Evolutionary conservation across 345 rosid genomes (phyloP).

Genomic region (Mangifera indica): DNA sequence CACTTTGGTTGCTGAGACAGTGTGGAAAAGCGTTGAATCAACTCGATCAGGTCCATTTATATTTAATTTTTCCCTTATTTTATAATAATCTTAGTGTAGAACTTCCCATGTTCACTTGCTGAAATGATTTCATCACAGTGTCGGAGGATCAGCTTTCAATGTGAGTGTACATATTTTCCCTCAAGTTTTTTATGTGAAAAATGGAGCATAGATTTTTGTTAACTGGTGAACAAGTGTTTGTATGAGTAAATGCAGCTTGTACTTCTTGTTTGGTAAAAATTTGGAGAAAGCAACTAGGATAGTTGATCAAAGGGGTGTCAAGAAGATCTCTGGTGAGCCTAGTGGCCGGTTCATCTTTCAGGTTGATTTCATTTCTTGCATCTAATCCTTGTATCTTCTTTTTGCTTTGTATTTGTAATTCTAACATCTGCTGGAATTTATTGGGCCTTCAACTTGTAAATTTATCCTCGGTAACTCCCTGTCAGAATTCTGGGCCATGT

Average conservation of each 20-base stretch:
- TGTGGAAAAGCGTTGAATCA: conserved; percentile 59
- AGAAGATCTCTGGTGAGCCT: conserved; percentile 67
- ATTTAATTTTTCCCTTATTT: not conserved
- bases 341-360: conserved; percentile 78
- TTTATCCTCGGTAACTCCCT: not conserved
- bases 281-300: conserved; percentile 77
- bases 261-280: conserved; percentile 88
- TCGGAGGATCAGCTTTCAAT: conserved; percentile 74
- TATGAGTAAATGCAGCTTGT: conserved; percentile 44
- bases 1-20: conserved; percentile 51
- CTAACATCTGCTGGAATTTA: not conserved
- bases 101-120: not conserved
- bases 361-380: conserved; percentile 36
- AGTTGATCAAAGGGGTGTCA: conserved; percentile 74
- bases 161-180: conserved; percentile 37
- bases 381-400: not conserved
- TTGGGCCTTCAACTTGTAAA: not conserved
- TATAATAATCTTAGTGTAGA: not conserved
- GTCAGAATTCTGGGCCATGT: not conserved
- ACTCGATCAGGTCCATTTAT: conserved; percentile 45
- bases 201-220: not conserved
- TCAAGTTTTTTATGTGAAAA: not conserved
- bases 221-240: not conserved
- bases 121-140: conserved; percentile 35
- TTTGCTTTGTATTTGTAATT: not conserved